A percentile compares a stretch with the other conserved stretches of the same genome.
phyloP scores from a whole-genome alignment of 192 early-diverging fungal genomes.

The Piromyces sp. region DNA sequence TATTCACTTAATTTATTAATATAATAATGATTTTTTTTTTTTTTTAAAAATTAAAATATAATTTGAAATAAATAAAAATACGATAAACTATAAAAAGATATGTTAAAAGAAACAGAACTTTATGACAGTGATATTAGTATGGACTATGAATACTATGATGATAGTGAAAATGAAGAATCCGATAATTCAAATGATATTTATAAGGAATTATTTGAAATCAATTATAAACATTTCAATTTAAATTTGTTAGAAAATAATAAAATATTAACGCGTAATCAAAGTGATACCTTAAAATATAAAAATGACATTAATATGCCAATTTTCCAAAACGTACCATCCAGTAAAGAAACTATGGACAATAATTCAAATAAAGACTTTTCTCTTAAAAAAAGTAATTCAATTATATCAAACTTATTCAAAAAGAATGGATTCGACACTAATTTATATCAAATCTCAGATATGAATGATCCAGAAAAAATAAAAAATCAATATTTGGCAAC shows the following conservation, averaged over 20 bases:
- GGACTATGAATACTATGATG: background rate
- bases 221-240: background rate
- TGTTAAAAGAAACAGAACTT: no score
- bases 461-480: background rate
- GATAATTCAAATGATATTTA: background rate
- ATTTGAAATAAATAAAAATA: background rate
- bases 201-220: background rate
- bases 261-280: background rate
- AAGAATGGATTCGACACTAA: no score
- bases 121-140: background rate
- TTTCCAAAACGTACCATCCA: background rate
- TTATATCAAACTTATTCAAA: no score
- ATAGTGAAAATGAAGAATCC: background rate
- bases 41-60: no score
- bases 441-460: background rate
- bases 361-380: background rate
- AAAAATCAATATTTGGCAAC: background rate
- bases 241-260: background rate
- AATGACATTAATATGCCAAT: background rate
- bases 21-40: no score
- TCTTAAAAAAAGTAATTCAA: no score
- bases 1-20: no score
- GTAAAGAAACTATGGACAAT: background rate
- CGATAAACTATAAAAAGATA: background rate
- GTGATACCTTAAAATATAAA: background rate